Evolutionary conservation across 2,329 filamentous ascomycete genomes (phyloP).

Genomic region (Boeremia exigua): DNA sequence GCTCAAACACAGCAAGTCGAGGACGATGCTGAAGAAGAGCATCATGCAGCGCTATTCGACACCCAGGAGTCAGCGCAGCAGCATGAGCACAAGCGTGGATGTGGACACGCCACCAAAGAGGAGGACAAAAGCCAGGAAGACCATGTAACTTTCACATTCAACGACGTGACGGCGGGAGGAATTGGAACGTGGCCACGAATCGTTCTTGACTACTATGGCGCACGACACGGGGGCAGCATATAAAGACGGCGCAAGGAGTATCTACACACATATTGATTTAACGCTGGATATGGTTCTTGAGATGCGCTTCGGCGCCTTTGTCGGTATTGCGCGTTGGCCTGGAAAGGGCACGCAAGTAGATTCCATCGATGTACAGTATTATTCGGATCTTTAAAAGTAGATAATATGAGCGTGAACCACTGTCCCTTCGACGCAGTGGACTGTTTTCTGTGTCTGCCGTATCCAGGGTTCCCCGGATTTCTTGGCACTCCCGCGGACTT

Average conservation of each 20-base stretch:
- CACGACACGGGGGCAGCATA: constrained; percentile 5
- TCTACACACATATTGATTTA: background rate
- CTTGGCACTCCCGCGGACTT: constrained; percentile 16
- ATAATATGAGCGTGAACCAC: background rate
- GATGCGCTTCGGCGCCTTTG: background rate
- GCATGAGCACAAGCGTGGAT: constrained; percentile 32
- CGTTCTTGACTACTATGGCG: background rate
- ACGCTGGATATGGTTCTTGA: background rate
- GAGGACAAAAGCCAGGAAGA: constrained; percentile 35
- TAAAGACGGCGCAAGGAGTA: constrained; percentile 6
- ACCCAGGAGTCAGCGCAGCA: constrained; percentile 35
- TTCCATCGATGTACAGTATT: background rate
- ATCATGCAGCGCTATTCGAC: constrained; percentile 37
- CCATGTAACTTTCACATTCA: constrained; percentile 30
- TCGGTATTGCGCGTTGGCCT: background rate
- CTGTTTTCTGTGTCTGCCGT: too few relatives aligned
- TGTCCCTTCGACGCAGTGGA: background rate
- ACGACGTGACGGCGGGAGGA: background rate
- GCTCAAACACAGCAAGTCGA: constrained; percentile 39
- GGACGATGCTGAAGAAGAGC: constrained; percentile 30
- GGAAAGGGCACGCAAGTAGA: background rate
- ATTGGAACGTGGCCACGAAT: background rate
- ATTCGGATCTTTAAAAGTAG: background rate
- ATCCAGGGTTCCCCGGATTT: constrained; percentile 3
- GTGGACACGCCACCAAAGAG: constrained; percentile 31